Conservation (phyloP, 2,329 filamentous ascomycete species). For the Paraphoma chrysanthemicola region DNA sequence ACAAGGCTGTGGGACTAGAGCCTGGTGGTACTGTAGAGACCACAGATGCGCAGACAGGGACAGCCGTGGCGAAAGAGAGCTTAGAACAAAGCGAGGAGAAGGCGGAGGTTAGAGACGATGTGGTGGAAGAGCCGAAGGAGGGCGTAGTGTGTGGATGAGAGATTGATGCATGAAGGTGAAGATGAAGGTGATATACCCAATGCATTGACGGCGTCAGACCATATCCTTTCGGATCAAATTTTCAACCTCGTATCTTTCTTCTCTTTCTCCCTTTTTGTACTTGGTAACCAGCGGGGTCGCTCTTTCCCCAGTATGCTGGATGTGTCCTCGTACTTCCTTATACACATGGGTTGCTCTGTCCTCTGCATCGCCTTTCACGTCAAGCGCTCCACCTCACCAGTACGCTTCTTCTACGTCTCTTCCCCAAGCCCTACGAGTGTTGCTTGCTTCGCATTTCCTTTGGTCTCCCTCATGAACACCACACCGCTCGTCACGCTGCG, state of each 20-base stretch:
- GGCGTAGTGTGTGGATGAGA: constrained; percentile 53
- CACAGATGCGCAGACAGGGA: constrained; percentile 52
- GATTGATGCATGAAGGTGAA: background rate
- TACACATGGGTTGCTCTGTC: background rate
- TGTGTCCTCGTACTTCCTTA: background rate
- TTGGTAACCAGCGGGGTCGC: too few relatives aligned
- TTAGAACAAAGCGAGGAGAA: constrained; percentile 13
- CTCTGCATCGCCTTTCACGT: background rate
- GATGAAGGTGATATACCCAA: constrained; percentile 5
- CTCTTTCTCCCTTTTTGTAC: background rate
- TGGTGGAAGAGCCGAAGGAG: constrained; percentile 52
- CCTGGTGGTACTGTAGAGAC: constrained; percentile 58
- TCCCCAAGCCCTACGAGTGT: too few relatives aligned
- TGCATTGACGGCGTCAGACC: background rate
- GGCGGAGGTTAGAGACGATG: constrained; percentile 18
- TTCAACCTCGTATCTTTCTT: background rate
- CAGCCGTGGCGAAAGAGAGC: constrained; percentile 13
- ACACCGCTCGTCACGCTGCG: background rate
- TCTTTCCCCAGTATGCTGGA: background rate
- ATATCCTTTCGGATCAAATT: background rate
- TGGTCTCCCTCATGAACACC: background rate
- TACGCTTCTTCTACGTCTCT: too few relatives aligned
- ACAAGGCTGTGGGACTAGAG: constrained; percentile 27
- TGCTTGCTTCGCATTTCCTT: background rate
- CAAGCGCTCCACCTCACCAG: background rate